Evolutionary conservation across 208 protist species (phyloP), one percentile per base, ranked within the genome.

Genomic region (Leptomonas seymouri): DNA sequence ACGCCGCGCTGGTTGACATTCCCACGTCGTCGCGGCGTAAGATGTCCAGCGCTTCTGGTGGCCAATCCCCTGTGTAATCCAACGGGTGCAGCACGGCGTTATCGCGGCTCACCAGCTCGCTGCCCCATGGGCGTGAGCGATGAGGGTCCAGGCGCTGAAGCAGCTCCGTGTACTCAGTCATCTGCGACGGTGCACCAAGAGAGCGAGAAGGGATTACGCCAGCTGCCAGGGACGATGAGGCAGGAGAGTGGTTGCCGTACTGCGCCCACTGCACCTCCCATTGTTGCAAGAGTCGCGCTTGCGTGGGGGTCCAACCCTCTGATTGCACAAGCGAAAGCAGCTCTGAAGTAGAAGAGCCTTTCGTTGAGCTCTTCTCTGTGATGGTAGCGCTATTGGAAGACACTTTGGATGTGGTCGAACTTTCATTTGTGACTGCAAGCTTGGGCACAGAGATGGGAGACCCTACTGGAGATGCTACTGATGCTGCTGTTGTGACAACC

Each of bases 61-160:
- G 18, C 60, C 60, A 65, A 20, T 21, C 42, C 42, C 2, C 46
- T 0, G 48, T 18, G 57, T 71, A 70, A 21, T 60, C 49, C 7
- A 76, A 28, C 0, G 71, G 71, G 50, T 76, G 56, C 54, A 76
- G 25, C 31, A 76, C 42, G 21, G 71, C 39, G 31, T 44, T 76
- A 30, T 63, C 71, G 28, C 41, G 45, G 16, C 53, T 66, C 41
- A 76, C 54, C 44, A 59, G 23, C 62, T 70, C 71, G 45, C 71
- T 76, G 45, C 63, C 44, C 74, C 74, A 80, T 21, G 64, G 51
- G 12, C 74, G 50, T 1, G 59, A 34, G 16, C 74, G 74, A 50
- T 71, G 56, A 8, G 74, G 67, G 50, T 80, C 74, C 14, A 50
- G 34, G 28, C 60, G 44, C 23, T 48, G 51, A 39, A 74, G 55